phyloP scores from a whole-genome alignment of 495 filamentous ascomycete species.

The Xylaria sp. region DNA sequence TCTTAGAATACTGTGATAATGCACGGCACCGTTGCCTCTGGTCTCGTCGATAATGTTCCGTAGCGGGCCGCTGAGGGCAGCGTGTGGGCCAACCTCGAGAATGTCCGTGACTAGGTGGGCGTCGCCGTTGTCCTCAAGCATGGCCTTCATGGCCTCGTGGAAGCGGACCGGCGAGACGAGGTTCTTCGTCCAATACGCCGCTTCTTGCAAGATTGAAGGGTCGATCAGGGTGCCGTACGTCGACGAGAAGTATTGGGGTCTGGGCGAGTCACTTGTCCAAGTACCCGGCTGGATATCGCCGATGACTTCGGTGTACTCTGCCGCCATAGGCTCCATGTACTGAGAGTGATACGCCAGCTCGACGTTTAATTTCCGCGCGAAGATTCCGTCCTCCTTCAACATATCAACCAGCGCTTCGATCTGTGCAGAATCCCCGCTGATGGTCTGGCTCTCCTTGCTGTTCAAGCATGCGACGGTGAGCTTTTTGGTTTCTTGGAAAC shows the following conservation, averaged over 20 bases:
- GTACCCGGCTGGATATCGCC: conserved; percentile 36
- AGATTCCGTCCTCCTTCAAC: conserved; percentile 13
- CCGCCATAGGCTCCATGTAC: conserved; percentile 36
- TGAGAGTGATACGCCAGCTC: conserved; percentile 41
- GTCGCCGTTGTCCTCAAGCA: not conserved
- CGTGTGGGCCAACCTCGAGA: not conserved
- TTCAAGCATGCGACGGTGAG: not conserved
- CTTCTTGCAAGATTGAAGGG: not conserved
- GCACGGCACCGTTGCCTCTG: not conserved
- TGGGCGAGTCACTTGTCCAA: not conserved
- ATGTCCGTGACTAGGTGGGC: not conserved
- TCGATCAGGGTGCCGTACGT: not conserved
- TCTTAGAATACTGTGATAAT: not conserved
- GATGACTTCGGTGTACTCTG: conserved; percentile 24
- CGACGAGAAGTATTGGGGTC: not conserved
- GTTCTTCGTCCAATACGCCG: not conserved
- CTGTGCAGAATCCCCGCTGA: conserved; percentile 1
- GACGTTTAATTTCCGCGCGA: conserved; percentile 38
- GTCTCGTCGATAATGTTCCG: conserved; percentile 1
- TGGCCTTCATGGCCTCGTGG: not conserved
- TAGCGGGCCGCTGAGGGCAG: not conserved
- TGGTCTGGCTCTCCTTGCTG: conserved; percentile 1
- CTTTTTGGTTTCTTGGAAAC: not conserved
- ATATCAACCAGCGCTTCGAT: not conserved
- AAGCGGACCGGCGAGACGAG: not conserved